A percentile compares a stretch with the other conserved stretches of the same genome.
These are phyloP conservation scores for Aspergillus incahuasiensis DNA, from an alignment of 495 filamentous ascomycete genomes.

Conservation along the genomic window DNA sequence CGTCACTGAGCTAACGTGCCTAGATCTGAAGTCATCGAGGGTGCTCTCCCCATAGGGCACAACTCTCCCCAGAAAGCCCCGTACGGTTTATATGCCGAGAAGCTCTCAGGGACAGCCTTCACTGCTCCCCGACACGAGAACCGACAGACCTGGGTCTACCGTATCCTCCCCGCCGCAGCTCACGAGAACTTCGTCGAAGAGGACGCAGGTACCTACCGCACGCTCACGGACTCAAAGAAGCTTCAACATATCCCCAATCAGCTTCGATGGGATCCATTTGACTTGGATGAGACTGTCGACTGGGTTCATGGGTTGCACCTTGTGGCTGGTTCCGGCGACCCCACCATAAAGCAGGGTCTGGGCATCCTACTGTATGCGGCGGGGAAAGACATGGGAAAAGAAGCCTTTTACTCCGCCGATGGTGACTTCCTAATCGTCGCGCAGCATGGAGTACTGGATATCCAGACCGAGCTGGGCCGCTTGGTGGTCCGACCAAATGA, in stretches of 20 bases:
- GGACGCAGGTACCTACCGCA: slow-evolving; percentile 51
- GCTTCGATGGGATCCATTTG: slow-evolving; percentile 88
- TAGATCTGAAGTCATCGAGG: slow-evolving; percentile 51
- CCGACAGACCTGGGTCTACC: slow-evolving; percentile 91
- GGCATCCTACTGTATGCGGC: slow-evolving; percentile 81
- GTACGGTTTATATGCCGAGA: slow-evolving; percentile 83
- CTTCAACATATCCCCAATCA: slow-evolving; percentile 75
- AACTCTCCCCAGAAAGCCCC: slow-evolving; percentile 89
- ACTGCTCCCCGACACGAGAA: slow-evolving; percentile 87
- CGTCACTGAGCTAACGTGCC: slow-evolving; percentile 6
- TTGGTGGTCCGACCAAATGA: slow-evolving; percentile 84
- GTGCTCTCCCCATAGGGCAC: slow-evolving; percentile 60
- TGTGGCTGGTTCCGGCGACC: slow-evolving; percentile 78
- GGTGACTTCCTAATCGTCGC: slow-evolving; percentile 84
- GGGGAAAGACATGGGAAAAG: slow-evolving; percentile 71
- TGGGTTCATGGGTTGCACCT: slow-evolving; percentile 75
- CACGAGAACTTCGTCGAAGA: slow-evolving; percentile 67
- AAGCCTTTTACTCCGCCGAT: slow-evolving; percentile 86
- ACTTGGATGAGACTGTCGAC: slow-evolving; percentile 65
- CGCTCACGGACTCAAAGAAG: slow-evolving; percentile 45
- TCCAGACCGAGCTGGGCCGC: slow-evolving; percentile 79
- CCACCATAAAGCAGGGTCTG: slow-evolving; percentile 72
- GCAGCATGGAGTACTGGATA: slow-evolving; percentile 79
- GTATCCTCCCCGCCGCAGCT: slow-evolving; percentile 77
- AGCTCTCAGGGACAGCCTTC: slow-evolving; percentile 90